A percentile compares a stretch with the other conserved stretches of the same genome.
phyloP scores from a whole-genome alignment of 2,329 filamentous ascomycete species.

The Monosporascus sp. region DNA sequence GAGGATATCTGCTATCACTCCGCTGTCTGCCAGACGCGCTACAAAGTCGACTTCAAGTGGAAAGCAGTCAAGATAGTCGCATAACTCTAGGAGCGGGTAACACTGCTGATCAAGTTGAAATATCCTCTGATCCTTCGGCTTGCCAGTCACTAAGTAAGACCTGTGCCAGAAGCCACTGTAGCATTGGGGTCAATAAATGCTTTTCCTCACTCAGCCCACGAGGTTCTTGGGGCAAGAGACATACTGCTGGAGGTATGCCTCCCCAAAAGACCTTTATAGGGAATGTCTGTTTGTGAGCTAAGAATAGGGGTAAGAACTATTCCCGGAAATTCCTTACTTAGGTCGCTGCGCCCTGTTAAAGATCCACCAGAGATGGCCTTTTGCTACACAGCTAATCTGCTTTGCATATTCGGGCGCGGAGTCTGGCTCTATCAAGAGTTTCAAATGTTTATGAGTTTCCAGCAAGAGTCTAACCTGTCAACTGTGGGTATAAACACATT shows the following conservation, averaged over 20 bases:
- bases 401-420: not conserved
- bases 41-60: slow-evolving; percentile 2
- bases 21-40: slow-evolving; percentile 1
- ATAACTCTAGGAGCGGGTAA: slow-evolving; percentile 17
- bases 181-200: no score
- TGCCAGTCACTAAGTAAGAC: slow-evolving; percentile 15
- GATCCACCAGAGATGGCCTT: slow-evolving; percentile 12
- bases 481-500: not conserved
- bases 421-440: not conserved
- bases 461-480: no score
- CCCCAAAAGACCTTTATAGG: no score
- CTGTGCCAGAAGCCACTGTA: slow-evolving; percentile 11
- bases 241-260: no score
- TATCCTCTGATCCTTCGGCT: slow-evolving; percentile 12
- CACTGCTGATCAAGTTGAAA: slow-evolving; percentile 18
- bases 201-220: no score
- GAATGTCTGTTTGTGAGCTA: no score
- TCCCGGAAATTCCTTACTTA: not conserved
- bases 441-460: no score
- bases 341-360: slow-evolving; percentile 7
- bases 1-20: slow-evolving; percentile 5
- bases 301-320: no score
- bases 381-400: not conserved
- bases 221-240: no score
- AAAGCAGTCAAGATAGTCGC: slow-evolving; percentile 10